Evolutionary conservation across 148 eudicot species (phyloP).

Genomic region (Fallopia convolvulus): DNA sequence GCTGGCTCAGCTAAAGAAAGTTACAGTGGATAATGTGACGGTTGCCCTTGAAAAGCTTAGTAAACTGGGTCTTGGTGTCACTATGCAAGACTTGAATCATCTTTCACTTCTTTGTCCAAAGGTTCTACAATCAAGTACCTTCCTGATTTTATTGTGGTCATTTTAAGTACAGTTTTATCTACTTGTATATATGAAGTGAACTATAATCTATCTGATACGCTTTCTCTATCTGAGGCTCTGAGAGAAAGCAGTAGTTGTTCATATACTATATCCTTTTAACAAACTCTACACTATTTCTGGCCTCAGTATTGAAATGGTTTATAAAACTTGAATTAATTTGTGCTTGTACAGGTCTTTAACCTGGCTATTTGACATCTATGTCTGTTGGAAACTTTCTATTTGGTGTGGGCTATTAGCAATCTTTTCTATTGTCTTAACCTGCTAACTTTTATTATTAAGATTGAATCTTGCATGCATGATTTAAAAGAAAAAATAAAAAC

Average conservation of each 20-base stretch:
- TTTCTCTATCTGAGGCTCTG: background rate
- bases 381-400: background rate
- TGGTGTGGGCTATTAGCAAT: background rate
- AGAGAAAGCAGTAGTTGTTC: background rate
- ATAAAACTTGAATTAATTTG: background rate
- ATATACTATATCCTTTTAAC: background rate
- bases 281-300: background rate
- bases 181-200: background rate
- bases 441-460: background rate
- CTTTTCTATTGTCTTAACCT: background rate
- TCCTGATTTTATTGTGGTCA: background rate
- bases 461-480: background rate
- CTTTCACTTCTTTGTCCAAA: constrained; percentile 68
- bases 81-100: constrained; percentile 48
- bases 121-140: constrained; percentile 22
- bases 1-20: constrained; percentile 29
- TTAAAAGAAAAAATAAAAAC: background rate
- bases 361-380: background rate
- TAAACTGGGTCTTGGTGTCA: constrained; percentile 39
- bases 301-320: background rate
- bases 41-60: constrained; percentile 45
- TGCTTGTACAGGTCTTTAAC: background rate
- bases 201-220: background rate
- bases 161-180: background rate
- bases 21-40: constrained; percentile 40